A percentile compares a stretch with the other conserved stretches of the same genome.
Conservation (phyloP, 208 protist genomes). For the Trypanosoma melophagium region DNA sequence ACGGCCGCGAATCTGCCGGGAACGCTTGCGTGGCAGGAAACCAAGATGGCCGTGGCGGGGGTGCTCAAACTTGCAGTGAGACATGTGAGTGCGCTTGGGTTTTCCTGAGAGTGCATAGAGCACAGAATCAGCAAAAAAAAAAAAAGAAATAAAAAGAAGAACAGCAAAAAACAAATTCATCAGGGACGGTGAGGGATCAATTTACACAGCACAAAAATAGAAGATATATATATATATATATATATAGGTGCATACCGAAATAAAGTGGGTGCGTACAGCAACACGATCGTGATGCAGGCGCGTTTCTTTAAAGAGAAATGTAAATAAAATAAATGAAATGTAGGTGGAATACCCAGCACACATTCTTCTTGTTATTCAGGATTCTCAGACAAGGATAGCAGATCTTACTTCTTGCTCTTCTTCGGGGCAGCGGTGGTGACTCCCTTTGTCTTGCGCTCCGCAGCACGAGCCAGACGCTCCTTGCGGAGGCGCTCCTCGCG, state of each 20-base stretch:
- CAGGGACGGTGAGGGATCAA: no score
- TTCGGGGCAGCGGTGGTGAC: constrained; percentile 23
- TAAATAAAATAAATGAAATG: not conserved
- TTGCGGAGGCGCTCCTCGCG: constrained; percentile 82
- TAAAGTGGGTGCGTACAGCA: no score
- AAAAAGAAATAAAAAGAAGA: constrained; percentile 14
- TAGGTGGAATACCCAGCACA: not conserved
- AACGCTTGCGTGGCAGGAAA: constrained; percentile 97
- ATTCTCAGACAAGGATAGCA: not conserved
- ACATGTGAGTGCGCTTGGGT: constrained; percentile 41
- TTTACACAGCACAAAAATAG: not conserved
- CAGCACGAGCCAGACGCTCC: constrained; percentile 78
- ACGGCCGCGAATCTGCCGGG: constrained; percentile 90
- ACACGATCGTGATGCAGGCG: no score
- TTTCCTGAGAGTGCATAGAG: not conserved
- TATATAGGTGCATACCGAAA: no score
- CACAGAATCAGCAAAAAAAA: not conserved
- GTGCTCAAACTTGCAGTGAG: constrained; percentile 97
- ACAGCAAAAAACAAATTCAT: constrained; percentile 1
- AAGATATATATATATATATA: no score
- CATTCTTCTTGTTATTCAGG: not conserved
- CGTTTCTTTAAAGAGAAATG: no score
- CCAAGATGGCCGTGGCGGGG: constrained; percentile 98
- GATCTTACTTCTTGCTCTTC: constrained; percentile 30
- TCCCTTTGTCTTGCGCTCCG: constrained; percentile 66